phyloP scores from a whole-genome alignment of 2,329 filamentous ascomycete species.

The Uncinocarpus reesii region DNA sequence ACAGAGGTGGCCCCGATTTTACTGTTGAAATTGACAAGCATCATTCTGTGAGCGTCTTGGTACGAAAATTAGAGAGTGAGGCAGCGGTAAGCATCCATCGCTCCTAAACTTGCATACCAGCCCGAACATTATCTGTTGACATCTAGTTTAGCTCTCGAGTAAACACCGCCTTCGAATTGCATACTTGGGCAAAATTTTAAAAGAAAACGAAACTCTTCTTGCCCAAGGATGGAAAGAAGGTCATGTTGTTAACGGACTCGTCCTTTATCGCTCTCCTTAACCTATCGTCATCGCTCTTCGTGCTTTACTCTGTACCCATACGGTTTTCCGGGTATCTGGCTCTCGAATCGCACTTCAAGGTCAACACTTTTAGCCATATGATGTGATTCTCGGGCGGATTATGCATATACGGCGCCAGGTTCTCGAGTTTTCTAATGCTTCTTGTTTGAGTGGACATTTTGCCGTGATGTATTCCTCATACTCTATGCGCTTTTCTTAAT shows the following conservation, averaged over 20 bases:
- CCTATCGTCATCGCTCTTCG: not conserved
- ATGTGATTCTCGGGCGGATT: not conserved
- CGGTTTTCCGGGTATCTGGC: too few species aligned
- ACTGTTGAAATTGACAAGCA: constrained; percentile 46
- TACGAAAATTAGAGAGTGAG: constrained; percentile 53
- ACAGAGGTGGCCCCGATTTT: constrained; percentile 54
- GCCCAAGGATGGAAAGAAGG: constrained; percentile 66
- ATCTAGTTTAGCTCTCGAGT: constrained; percentile 42
- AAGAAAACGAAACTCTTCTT: constrained; percentile 54
- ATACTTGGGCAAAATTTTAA: constrained; percentile 72
- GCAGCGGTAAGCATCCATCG: constrained; percentile 45
- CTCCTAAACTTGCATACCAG: not conserved
- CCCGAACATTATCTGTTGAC: not conserved
- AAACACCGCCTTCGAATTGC: constrained; percentile 57
- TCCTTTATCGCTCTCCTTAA: constrained; percentile 16
- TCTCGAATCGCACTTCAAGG: too few species aligned
- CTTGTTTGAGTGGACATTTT: not conserved
- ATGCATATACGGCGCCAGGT: not conserved
- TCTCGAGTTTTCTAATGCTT: not conserved
- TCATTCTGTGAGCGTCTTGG: constrained; percentile 55
- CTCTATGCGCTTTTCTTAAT: too few species aligned
- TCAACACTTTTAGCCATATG: not conserved
- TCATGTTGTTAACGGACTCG: constrained; percentile 66
- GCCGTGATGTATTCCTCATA: not conserved
- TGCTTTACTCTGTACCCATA: too few species aligned